phyloP scores from a whole-genome alignment of 2,329 filamentous ascomycete genomes.

The Onygenales sp. region DNA sequence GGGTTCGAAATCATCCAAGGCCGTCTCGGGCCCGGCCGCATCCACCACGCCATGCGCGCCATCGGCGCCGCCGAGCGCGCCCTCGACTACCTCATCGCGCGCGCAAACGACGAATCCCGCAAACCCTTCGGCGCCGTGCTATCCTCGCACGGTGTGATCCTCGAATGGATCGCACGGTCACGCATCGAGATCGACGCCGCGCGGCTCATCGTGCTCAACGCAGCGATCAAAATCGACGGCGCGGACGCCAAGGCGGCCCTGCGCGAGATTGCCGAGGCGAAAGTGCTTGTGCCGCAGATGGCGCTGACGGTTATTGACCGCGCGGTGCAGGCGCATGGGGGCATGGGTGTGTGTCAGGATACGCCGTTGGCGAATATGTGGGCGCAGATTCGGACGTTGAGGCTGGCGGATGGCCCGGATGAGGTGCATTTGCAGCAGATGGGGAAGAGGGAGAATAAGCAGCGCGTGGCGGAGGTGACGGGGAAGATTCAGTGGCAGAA shows the following conservation, averaged over 20 bases:
- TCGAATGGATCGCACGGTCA: constrained; percentile 88
- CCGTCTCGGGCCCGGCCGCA: constrained; percentile 86
- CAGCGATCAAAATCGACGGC: constrained; percentile 88
- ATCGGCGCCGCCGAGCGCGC: constrained; percentile 87
- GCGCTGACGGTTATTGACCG: constrained; percentile 84
- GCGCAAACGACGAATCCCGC: constrained; percentile 86
- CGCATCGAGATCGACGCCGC: constrained; percentile 91
- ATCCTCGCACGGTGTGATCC: constrained; percentile 81
- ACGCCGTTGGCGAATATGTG: constrained; percentile 83
- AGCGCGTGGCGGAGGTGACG: constrained; percentile 35
- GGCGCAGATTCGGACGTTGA: constrained; percentile 68
- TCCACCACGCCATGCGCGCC: constrained; percentile 94
- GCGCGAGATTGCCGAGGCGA: constrained; percentile 90
- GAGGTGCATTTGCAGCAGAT: constrained; percentile 70
- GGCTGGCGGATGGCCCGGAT: constrained; percentile 87
- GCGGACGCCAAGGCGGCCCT: constrained; percentile 80
- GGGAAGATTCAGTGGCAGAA: constrained; percentile 36
- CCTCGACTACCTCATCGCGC: constrained; percentile 87
- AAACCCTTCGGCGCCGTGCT: constrained; percentile 85
- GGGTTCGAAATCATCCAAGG: constrained; percentile 99
- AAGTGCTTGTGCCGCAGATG: constrained; percentile 77
- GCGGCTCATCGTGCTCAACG: constrained; percentile 83
- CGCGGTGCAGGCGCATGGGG: constrained; percentile 86
- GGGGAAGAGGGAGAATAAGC: constrained; percentile 46
- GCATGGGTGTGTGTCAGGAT: constrained; percentile 84